Percentiles rank a stretch among this genome's conserved stretches.
phyloP scores from a whole-genome alignment of 768 basidiomycete species.

The Boletus sp. region DNA sequence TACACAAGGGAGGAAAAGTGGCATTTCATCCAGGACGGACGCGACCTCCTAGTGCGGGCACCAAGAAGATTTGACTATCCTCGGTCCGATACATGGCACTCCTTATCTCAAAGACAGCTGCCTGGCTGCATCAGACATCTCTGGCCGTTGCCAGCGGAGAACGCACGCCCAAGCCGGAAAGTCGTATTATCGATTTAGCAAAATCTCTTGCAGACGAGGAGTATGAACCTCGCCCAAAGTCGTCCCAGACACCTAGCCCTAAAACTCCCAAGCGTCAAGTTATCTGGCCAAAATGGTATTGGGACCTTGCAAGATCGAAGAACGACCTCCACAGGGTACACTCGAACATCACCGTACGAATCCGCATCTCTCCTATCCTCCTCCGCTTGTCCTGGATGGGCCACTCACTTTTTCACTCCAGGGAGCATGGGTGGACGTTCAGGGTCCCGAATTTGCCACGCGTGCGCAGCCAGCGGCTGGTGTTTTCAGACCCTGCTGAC shows the following conservation, averaged over 20 bases:
- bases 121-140: conserved; percentile 42
- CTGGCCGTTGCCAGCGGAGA: conserved; percentile 45
- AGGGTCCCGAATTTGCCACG: conserved; percentile 62
- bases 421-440: conserved; percentile 89
- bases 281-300: conserved; percentile 97
- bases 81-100: conserved; percentile 48
- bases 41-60: conserved; percentile 44
- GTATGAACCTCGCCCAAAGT: conserved; percentile 18
- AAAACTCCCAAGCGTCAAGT: conserved; percentile 42
- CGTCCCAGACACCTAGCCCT: background rate
- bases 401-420: conserved; percentile 81
- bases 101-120: conserved; percentile 42
- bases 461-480: conserved; percentile 46
- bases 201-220: conserved; percentile 29
- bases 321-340: conserved; percentile 64
- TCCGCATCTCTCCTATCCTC: conserved; percentile 78
- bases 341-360: conserved; percentile 84
- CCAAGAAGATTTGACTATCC: conserved; percentile 44
- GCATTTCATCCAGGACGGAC: conserved; percentile 49
- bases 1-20: conserved; percentile 60
- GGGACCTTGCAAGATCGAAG: conserved; percentile 79
- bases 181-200: conserved; percentile 43
- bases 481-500: conserved; percentile 66
- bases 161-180: conserved; percentile 32
- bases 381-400: conserved; percentile 86